These are phyloP conservation scores for Colletotrichum neosansevieriae DNA, from an alignment of 2,329 filamentous ascomycete species.

Conservation along the genomic window DNA sequence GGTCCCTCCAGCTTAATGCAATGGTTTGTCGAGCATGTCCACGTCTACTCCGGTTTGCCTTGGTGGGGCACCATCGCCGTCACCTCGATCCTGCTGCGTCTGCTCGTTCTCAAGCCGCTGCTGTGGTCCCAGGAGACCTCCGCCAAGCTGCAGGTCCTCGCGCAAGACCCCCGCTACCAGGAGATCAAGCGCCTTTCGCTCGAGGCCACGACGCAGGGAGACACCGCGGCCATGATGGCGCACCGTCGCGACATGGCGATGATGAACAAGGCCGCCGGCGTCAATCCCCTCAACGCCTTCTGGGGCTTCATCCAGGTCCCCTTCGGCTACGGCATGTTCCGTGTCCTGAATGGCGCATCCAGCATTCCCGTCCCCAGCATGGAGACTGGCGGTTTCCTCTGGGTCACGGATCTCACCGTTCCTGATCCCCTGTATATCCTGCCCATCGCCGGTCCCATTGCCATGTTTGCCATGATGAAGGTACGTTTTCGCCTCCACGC, in stretches of 20 bases:
- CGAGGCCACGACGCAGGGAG: conserved; percentile 66
- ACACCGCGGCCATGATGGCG: conserved; percentile 61
- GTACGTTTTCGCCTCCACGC: conserved; percentile 48
- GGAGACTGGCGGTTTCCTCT: conserved; percentile 76
- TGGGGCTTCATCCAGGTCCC: conserved; percentile 65
- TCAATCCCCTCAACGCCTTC: conserved; percentile 49
- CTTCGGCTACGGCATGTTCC: conserved; percentile 84
- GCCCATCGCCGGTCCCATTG: conserved; percentile 69
- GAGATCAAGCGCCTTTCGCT: conserved; percentile 53
- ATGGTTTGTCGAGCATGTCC: conserved; percentile 83
- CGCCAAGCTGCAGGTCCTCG: conserved; percentile 71
- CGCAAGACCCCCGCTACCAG: conserved; percentile 65
- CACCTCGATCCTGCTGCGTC: conserved; percentile 74
- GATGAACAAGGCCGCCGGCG: conserved; percentile 53
- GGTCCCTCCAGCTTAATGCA: conserved; percentile 82
- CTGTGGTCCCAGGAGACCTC: conserved; percentile 70
- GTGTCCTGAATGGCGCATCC: conserved; percentile 79
- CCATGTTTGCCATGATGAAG: conserved; percentile 69
- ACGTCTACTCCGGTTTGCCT: conserved; percentile 79
- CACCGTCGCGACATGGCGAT: conserved; percentile 52
- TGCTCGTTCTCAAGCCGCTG: conserved; percentile 74
- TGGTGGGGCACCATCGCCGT: conserved; percentile 84
- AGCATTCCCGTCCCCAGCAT: conserved; percentile 84
- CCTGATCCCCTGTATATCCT: conserved; percentile 83
- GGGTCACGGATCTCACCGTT: conserved; percentile 83